A percentile compares a stretch with the other conserved stretches of the same genome.
Evolutionary conservation across 257 asterid species (phyloP).

Genomic region (Nicotiana otophora): DNA sequence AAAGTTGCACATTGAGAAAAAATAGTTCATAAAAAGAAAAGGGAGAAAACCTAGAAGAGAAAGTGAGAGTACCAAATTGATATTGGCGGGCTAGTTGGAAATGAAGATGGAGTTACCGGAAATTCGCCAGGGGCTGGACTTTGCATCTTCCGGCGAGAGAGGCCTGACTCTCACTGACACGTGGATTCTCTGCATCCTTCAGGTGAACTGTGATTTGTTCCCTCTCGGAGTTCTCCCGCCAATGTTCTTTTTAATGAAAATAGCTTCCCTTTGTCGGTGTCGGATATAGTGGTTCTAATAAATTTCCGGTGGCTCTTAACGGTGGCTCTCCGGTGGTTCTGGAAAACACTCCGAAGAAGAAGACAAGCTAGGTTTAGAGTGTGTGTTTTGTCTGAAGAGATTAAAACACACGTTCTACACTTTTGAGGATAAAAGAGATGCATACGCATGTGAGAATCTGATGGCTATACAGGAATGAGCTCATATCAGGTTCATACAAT

Average conservation of each 20-base stretch:
- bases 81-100: conserved; percentile 58
- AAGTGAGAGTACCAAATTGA: conserved; percentile 50
- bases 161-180: conserved; percentile 83
- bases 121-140: conserved; percentile 77
- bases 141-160: conserved; percentile 64
- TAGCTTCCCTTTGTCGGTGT: no score
- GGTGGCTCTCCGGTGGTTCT: no score
- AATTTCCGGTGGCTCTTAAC: no score
- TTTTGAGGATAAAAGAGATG: no score
- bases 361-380: no score
- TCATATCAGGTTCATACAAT: no score
- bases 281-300: no score
- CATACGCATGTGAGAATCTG: no score
- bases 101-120: conserved; percentile 51
- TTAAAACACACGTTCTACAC: no score
- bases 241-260: background rate
- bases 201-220: background rate
- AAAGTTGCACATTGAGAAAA: background rate
- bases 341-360: no score
- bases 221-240: background rate
- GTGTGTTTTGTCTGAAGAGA: no score
- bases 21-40: background rate
- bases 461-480: no score
- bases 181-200: conserved; percentile 73
- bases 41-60: background rate